phyloP scores from a whole-genome alignment of 2,329 filamentous ascomycete species.

The Ophiostoma montium region DNA sequence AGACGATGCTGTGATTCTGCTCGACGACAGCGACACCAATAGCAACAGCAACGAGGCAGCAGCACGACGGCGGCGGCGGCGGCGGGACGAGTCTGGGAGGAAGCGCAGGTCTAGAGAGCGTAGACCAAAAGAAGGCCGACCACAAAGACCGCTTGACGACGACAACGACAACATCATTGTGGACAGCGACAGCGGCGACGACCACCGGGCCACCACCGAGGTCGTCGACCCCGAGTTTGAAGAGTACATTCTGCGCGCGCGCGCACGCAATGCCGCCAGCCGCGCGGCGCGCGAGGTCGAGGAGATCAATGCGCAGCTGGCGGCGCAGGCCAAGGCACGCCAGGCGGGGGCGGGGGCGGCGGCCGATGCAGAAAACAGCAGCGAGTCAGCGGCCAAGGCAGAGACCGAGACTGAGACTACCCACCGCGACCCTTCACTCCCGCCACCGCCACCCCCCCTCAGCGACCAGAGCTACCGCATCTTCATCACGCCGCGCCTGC shows the following conservation, averaged over 20 bases:
- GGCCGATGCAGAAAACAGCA: background rate
- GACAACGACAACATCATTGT: background rate
- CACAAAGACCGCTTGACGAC: no score
- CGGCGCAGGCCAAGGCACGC: background rate
- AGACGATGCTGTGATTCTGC: constrained; percentile 4
- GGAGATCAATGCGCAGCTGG: background rate
- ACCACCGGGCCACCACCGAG: constrained; percentile 12
- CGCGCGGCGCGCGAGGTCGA: constrained; percentile 4
- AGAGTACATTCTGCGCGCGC: constrained; percentile 13
- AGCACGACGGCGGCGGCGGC: background rate
- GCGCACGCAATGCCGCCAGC: constrained; percentile 9
- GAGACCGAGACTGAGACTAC: no score
- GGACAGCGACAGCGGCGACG: constrained; percentile 4
- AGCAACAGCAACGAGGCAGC: no score
- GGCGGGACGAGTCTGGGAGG: background rate
- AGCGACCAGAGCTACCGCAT: constrained; percentile 24
- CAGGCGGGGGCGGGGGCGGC: background rate
- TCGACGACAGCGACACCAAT: constrained; percentile 7
- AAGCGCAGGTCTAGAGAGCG: background rate
- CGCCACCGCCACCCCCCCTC: no score
- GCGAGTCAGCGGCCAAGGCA: no score
- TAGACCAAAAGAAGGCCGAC: background rate
- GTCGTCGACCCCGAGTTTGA: constrained; percentile 11
- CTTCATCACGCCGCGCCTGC: constrained; percentile 48
- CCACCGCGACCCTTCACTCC: background rate